Evolutionary conservation across 2,329 filamentous ascomycete genomes (phyloP).

Genomic region (Lachnellula arida): DNA sequence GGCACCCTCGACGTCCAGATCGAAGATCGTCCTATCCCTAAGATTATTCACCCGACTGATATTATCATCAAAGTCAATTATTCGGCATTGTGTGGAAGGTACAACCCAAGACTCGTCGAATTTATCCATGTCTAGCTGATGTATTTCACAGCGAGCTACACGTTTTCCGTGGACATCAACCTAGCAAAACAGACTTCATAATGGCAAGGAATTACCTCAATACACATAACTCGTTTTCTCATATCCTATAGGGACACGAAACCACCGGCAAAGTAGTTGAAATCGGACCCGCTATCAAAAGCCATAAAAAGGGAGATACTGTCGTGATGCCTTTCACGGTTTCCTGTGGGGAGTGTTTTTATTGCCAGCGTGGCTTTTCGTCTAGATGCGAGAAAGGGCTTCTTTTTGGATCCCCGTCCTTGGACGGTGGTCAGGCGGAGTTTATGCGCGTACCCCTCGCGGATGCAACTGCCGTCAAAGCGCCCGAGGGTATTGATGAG

Average conservation of each 20-base stretch:
- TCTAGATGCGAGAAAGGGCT: slow-evolving; percentile 68
- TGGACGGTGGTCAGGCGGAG: slow-evolving; percentile 80
- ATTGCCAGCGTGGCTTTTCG: slow-evolving; percentile 72
- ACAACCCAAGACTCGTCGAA: slow-evolving; percentile 31
- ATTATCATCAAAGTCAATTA: slow-evolving; percentile 79
- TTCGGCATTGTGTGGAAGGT: slow-evolving; percentile 86
- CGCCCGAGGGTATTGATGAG: slow-evolving; percentile 67
- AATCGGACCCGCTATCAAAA: slow-evolving; percentile 62
- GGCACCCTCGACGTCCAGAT: slow-evolving; percentile 45
- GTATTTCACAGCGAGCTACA: slow-evolving; percentile 65
- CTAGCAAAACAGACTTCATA: slow-evolving; percentile 57
- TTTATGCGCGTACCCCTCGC: slow-evolving; percentile 78
- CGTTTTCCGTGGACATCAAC: slow-evolving; percentile 77
- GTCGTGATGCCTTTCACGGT: slow-evolving; percentile 81
- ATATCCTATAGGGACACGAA: slow-evolving; percentile 62
- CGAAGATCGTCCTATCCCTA: slow-evolving; percentile 74
- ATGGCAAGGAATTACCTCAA: slow-evolving; percentile 33
- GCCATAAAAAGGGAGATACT: slow-evolving; percentile 67
- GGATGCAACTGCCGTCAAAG: slow-evolving; percentile 73
- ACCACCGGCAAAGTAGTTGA: slow-evolving; percentile 73
- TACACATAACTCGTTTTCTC: neutral
- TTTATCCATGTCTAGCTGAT: neutral
- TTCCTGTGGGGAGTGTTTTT: slow-evolving; percentile 75
- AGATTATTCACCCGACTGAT: slow-evolving; percentile 65
- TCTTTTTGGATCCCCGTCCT: slow-evolving; percentile 63